phyloP scores from a whole-genome alignment of 139 green algal species.

The Tetraselmis chui region DNA sequence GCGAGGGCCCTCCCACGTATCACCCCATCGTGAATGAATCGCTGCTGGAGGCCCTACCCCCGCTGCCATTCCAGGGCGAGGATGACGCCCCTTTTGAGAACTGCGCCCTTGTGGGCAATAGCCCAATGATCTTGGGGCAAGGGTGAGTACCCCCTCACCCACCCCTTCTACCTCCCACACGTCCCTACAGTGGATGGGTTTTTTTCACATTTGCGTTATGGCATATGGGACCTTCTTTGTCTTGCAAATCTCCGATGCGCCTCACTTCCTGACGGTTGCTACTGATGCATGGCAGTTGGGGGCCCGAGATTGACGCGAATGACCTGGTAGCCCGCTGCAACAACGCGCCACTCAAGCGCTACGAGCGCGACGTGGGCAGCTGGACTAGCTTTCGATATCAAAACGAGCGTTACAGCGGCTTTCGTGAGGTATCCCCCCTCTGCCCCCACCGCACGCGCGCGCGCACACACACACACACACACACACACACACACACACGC shows the following conservation, averaged over 20 bases:
- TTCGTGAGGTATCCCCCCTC: not conserved
- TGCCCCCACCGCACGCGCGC: too few species aligned
- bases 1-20: not conserved
- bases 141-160: not conserved
- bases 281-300: too few species aligned
- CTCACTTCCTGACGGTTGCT: too few species aligned
- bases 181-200: too few species aligned
- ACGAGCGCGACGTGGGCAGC: not conserved
- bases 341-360: not conserved
- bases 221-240: too few species aligned
- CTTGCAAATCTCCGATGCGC: too few species aligned
- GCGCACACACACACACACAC: too few species aligned
- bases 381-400: not conserved
- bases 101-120: not conserved
- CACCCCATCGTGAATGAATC: not conserved
- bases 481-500: too few species aligned
- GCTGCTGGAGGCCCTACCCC: not conserved
- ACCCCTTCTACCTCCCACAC: too few species aligned
- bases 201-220: too few species aligned
- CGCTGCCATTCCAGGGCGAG: not conserved
- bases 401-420: not conserved
- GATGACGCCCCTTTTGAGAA: not conserved
- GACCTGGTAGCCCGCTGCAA: not conserved
- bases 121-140: not conserved
- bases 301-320: not conserved